These are phyloP conservation scores for Aspergillus sclerotialis DNA, from an alignment of 2,329 filamentous ascomycete species.

Conservation along the genomic window DNA sequence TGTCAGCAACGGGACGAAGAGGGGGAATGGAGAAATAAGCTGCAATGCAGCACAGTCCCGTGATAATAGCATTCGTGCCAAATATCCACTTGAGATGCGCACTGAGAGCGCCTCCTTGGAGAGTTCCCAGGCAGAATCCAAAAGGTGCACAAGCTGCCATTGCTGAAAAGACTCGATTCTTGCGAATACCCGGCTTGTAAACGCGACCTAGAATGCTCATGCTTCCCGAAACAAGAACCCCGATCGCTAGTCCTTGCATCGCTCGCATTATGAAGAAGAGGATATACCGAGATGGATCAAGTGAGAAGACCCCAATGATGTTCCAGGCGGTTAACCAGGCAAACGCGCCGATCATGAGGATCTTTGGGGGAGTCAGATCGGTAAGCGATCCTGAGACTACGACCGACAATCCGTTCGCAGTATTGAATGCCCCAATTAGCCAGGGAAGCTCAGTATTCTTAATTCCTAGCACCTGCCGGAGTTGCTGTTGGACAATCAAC, in stretches of 20 bases:
- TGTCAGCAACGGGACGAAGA: slow-evolving; percentile 24
- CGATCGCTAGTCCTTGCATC: slow-evolving; percentile 44
- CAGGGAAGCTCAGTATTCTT: slow-evolving; percentile 35
- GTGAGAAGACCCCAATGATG: slow-evolving; percentile 26
- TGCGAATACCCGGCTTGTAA: slow-evolving; percentile 39
- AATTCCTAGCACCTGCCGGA: slow-evolving; percentile 33
- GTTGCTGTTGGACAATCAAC: slow-evolving; percentile 31
- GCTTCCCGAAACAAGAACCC: slow-evolving; percentile 43
- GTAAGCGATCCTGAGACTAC: slow-evolving; percentile 31
- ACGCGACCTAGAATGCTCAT: slow-evolving; percentile 42
- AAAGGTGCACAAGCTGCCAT: slow-evolving; percentile 44
- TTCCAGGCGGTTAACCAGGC: slow-evolving; percentile 39
- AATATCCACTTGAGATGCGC: slow-evolving; percentile 38
- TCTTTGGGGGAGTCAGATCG: slow-evolving; percentile 35
- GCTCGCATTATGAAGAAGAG: slow-evolving; percentile 33
- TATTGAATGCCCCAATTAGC: slow-evolving; percentile 37
- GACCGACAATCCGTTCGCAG: slow-evolving; percentile 38
- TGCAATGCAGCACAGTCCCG: slow-evolving; percentile 27
- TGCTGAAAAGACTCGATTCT: slow-evolving; percentile 44
- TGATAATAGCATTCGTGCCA: slow-evolving; percentile 37
- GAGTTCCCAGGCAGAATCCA: slow-evolving; percentile 37
- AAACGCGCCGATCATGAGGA: slow-evolving; percentile 38
- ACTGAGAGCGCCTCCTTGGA: slow-evolving; percentile 38
- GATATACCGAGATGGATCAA: slow-evolving; percentile 27
- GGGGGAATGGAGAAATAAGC: slow-evolving; percentile 36